Base-by-base conservation (phyloP, 2,329 filamentous ascomycete species). In the Trichophyton simii region DNA sequence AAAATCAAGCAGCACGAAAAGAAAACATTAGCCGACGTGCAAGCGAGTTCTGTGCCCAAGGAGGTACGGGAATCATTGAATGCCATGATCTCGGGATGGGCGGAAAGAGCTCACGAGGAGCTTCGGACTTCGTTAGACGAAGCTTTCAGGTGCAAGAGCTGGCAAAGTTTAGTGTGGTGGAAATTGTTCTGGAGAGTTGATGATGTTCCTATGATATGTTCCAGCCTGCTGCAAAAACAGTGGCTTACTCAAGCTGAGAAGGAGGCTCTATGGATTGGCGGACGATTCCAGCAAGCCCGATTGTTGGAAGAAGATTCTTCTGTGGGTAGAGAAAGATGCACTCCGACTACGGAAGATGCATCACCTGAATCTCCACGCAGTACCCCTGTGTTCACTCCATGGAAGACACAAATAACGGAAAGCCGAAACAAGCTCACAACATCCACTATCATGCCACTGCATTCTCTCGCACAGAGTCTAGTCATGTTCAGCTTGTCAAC, bases 171-270 rank as follows among this genome's bases (percentile, higher is more conserved):
- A 3, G 82, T 85, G 15, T 97, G 92, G 91, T 96, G 90, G 87
- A 95, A 95, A 72, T 81, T 97, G 0, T 91, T 96, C 71, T 96
- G 91, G 91, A 85, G 90, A 20, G 91, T 94, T 25, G 92, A 97
- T 70, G 92, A 96, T 68, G 89, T 96, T 9, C 84, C 85, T 2
- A 87, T 92, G 81, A 85, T 96, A 60, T 86, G 88, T 2, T 83
- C 85, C 0, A 88, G 94, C 67, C 87, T 96, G 63, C 78, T 96
- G 2, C 82, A 83, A 63, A 85, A 86, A 65, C 80, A 83, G 5
- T 97, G 95, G 77, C 80, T 99, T 2, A 82, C 85, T 0, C 82
- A 82, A 2, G 87, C 91, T 0, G 91, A 96, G 72, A 86, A 86
- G 67, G 86, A 85, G 60, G 82, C 90, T n/a, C 86, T 96, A 55